A percentile compares a stretch with the other conserved stretches of the same genome.
phyloP scores from a whole-genome alignment of 257 asterid genomes.

The Solanum rostratum region DNA sequence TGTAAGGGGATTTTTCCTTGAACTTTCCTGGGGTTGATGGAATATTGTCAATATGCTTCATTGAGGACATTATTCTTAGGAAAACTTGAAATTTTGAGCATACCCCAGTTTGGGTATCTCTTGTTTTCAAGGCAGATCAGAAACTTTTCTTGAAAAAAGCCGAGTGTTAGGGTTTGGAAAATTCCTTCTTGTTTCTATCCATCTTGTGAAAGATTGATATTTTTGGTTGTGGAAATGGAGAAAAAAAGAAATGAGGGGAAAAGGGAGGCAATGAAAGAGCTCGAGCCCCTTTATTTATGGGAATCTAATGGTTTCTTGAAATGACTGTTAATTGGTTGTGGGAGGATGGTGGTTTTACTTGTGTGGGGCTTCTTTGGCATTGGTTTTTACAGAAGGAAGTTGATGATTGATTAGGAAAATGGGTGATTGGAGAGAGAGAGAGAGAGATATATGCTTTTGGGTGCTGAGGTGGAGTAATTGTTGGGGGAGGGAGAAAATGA shows the following conservation, averaged over 20 bases:
- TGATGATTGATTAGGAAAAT: conserved; percentile 21
- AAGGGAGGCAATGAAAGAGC: conserved; percentile 1
- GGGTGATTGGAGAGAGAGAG: conserved; percentile 31
- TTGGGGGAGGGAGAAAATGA: conserved; percentile 18
- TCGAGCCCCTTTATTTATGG: conserved; percentile 9
- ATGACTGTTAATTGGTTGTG: conserved; percentile 14
- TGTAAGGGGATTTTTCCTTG: conserved; percentile 46
- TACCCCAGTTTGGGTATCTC: conserved; percentile 17
- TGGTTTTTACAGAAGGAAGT: conserved; percentile 7
- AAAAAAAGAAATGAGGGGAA: conserved; percentile 3
- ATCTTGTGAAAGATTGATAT: background rate
- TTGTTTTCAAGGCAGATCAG: conserved; percentile 3
- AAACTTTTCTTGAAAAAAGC: background rate
- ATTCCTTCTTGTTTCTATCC: conserved; percentile 12
- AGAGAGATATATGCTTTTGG: no score
- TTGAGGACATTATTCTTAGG: conserved; percentile 22
- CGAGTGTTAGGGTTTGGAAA: conserved; percentile 11
- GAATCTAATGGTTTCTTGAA: conserved; percentile 45
- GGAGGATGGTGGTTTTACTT: conserved; percentile 1
- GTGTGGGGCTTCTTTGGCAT: conserved; percentile 14
- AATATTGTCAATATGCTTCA: conserved; percentile 79
- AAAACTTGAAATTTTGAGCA: conserved; percentile 23
- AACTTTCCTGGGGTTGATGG: conserved; percentile 69
- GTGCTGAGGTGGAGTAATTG: background rate
- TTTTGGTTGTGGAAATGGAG: conserved; percentile 4